Evolutionary conservation across 371 early-diverging fungal species (phyloP).

Genomic region (Mortierella sp.): DNA sequence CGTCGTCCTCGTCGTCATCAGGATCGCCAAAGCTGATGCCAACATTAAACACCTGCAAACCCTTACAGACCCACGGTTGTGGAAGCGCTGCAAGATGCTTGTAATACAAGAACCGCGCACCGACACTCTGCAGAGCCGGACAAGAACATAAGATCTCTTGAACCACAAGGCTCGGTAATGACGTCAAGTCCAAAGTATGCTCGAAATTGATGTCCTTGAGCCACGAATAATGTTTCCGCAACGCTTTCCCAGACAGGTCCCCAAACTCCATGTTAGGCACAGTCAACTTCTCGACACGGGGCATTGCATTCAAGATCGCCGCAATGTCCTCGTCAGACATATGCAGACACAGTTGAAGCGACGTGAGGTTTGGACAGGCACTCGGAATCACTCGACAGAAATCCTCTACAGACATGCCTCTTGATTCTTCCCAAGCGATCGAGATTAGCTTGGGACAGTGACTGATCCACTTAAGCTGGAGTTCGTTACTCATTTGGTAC

Average conservation of each 20-base stretch:
- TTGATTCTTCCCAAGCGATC: constrained; percentile 6
- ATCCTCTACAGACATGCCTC: background rate
- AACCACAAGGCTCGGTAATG: too few species aligned
- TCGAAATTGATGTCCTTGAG: background rate
- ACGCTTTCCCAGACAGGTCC: background rate
- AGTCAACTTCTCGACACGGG: constrained; percentile 28
- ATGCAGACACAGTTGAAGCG: constrained; percentile 7
- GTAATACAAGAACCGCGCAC: constrained; percentile 8
- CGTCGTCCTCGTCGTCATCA: too few species aligned
- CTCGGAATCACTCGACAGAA: constrained; percentile 9
- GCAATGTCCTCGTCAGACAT: constrained; percentile 17
- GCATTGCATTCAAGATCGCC: constrained; percentile 17
- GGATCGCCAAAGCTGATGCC: too few species aligned
- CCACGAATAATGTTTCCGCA: constrained; percentile 28
- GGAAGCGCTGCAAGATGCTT: background rate
- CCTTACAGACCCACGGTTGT: constrained; percentile 21
- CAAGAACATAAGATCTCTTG: constrained; percentile 10
- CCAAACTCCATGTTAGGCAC: constrained; percentile 15
- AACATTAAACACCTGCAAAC: constrained; percentile 28
- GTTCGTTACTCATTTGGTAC: background rate
- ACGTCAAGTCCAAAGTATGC: too few species aligned
- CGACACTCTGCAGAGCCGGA: constrained; percentile 17
- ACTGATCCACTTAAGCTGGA: constrained; percentile 23
- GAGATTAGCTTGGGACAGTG: constrained; percentile 39
- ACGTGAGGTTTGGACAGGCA: constrained; percentile 20